phyloP scores from a whole-genome alignment of 345 rosid genomes.

The Aegle marmelos region DNA sequence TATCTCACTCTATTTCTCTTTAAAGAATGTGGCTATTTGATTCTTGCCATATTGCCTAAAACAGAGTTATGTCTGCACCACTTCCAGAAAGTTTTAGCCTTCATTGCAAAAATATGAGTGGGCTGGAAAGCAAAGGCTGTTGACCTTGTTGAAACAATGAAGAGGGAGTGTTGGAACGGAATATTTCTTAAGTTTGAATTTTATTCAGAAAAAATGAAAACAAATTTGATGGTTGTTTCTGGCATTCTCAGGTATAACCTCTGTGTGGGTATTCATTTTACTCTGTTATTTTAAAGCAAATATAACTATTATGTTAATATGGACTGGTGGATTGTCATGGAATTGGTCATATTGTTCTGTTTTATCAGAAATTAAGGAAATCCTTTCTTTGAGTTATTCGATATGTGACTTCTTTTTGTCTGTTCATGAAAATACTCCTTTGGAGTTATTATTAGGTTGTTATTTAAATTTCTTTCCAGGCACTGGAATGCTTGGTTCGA shows the following conservation, averaged over 20 bases:
- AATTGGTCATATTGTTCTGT: background rate
- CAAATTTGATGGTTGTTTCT: background rate
- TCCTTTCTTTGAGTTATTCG: background rate
- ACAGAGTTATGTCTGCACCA: background rate
- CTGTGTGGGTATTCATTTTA: background rate
- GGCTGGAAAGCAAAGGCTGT: background rate
- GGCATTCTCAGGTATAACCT: background rate
- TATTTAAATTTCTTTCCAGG: slow-evolving; percentile 44
- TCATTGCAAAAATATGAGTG: background rate
- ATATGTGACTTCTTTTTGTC: background rate
- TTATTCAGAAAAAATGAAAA: background rate
- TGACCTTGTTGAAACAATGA: background rate
- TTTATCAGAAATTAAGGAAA: slow-evolving; percentile 1
- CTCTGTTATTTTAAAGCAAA: slow-evolving; percentile 9
- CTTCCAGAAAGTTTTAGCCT: background rate
- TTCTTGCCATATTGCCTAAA: background rate
- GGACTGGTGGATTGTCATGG: background rate
- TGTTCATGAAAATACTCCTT: background rate
- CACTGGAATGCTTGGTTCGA: slow-evolving; percentile 98
- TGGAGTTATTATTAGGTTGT: background rate
- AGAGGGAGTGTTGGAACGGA: background rate
- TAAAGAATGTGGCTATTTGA: background rate
- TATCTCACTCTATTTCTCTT: background rate
- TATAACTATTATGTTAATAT: background rate
- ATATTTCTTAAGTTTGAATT: background rate